Evolutionary conservation across 176 grass and related monocot species (phyloP).

Genomic region (Bothriochloa decipiens): DNA sequence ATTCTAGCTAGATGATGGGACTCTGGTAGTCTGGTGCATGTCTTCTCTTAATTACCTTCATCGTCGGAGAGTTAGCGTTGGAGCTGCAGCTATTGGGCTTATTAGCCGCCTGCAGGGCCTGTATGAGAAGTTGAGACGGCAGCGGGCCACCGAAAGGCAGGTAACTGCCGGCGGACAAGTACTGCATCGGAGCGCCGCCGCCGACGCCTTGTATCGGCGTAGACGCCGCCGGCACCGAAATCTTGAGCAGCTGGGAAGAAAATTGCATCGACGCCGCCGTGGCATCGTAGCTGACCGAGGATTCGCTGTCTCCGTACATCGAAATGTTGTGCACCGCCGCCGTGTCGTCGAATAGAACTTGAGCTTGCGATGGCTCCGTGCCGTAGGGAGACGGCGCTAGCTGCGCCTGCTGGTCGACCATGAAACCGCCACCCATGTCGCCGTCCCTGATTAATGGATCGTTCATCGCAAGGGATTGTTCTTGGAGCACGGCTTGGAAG

Average conservation of each 20-base stretch:
- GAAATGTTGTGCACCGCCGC: constrained; percentile 26
- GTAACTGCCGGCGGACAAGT: constrained; percentile 37
- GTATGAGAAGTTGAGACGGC: constrained; percentile 53
- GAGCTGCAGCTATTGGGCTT: constrained; percentile 40
- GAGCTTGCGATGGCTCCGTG: neutral
- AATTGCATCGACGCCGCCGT: constrained; percentile 28
- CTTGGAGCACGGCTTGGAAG: constrained; percentile 53
- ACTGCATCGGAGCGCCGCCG: constrained; percentile 27
- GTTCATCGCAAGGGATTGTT: constrained; percentile 21
- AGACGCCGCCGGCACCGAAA: constrained; percentile 9
- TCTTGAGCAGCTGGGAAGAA: constrained; percentile 29
- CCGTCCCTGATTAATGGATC: constrained; percentile 34
- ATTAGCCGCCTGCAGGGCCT: constrained; percentile 45
- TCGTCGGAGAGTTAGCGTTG: constrained; percentile 23
- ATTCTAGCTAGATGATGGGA: neutral
- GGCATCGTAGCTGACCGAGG: constrained; percentile 16
- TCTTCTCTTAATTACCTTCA: constrained; percentile 28
- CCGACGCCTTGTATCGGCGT: constrained; percentile 30
- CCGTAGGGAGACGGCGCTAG: constrained; percentile 26
- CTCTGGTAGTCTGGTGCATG: neutral
- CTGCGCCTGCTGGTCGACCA: constrained; percentile 36
- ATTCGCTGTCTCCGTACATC: constrained; percentile 38
- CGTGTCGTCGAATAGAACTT: constrained; percentile 27
- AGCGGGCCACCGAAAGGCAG: constrained; percentile 44
- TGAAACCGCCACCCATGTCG: constrained; percentile 29